Base-by-base conservation (phyloP, 78 protist species). In the Emiliania huxleyi region DNA sequence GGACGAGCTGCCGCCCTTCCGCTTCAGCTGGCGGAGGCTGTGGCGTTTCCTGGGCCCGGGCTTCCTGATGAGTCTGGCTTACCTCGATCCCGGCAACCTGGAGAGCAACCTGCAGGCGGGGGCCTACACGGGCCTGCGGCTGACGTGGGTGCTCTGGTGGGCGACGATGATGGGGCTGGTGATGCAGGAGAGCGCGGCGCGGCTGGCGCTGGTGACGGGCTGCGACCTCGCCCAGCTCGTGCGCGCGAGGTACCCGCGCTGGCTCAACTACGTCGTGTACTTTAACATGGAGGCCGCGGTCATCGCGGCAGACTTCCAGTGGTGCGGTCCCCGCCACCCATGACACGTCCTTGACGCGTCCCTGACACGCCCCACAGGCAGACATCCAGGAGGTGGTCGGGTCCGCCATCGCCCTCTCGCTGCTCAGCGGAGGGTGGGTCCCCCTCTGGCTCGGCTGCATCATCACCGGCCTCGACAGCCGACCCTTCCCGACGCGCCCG, bases 131-230 rank as follows among this genome's bases (percentile, higher is more conserved):
- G 97, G 96, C 26, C 96, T 96, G 83, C n/a, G 38, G 38, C 93
- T 97, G 69, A n/a, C 97, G 26, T 98, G 98, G 98, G 97, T 96
- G 56, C 88, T 98, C n/a, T 73, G 73, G 37, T 92, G 92, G 95
- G 90, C 97, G 42, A 96, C 96, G 45, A 85, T 93, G 25, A 46
- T 46, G 23, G 93, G 93, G 38, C 35, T 40, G 46, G 19, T 91
- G 23, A 2, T 91, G 55, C 93, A 91, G 49, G 93, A 55, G 93
- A 85, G 96, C 69, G 84, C 97, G 4, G 81, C 95, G 26, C 91
- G 95, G 25, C 92, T 97, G 35, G 99, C 97, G 0, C 92, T 97
- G 26, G 96, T 94, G 11, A 96, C 98, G 1, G 97, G 97, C 23
- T 3, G 37, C 56, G 62, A 46, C 90, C 77, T 88, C 88, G 97